phyloP scores from a whole-genome alignment of 2,329 filamentous ascomycete species.

The Xylariaceae sp. region DNA sequence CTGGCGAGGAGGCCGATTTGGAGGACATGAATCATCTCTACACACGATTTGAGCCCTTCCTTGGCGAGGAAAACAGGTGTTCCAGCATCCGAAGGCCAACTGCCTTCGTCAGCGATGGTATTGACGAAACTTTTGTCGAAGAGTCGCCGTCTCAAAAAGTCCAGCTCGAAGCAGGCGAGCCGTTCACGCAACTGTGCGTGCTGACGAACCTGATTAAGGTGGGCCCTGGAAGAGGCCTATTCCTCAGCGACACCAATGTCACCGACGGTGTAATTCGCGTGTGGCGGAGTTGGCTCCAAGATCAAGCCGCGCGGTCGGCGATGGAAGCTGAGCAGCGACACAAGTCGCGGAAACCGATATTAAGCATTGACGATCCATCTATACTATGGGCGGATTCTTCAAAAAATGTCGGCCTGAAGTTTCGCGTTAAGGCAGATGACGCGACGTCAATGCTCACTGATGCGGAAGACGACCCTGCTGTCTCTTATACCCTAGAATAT shows the following conservation, averaged over 20 bases:
- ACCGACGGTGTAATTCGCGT: slow-evolving; percentile 68
- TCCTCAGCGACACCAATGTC: slow-evolving; percentile 63
- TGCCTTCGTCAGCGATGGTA: slow-evolving; percentile 16
- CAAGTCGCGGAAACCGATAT: slow-evolving; percentile 4
- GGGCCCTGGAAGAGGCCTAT: slow-evolving; percentile 58
- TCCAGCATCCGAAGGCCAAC: slow-evolving; percentile 24
- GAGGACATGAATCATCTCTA: slow-evolving; percentile 56
- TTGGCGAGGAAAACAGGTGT: slow-evolving; percentile 44
- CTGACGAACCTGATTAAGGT: slow-evolving; percentile 67
- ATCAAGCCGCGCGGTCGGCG: slow-evolving; percentile 30
- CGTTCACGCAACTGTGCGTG: slow-evolving; percentile 72
- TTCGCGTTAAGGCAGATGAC: slow-evolving; percentile 58
- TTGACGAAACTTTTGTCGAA: slow-evolving; percentile 25
- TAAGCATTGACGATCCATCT: slow-evolving; percentile 22
- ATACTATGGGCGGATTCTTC: slow-evolving; percentile 68
- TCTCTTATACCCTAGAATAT: slow-evolving; percentile 69
- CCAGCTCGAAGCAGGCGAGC: slow-evolving; percentile 65
- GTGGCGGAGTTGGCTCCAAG: slow-evolving; percentile 68
- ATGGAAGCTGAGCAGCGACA: slow-evolving; percentile 20
- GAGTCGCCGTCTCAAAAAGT: slow-evolving; percentile 58
- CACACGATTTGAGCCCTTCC: slow-evolving; percentile 66
- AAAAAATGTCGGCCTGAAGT: slow-evolving; percentile 65
- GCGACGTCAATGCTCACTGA: slow-evolving; percentile 51
- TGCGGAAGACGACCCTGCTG: slow-evolving; percentile 56
- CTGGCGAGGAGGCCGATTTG: slow-evolving; percentile 35